A percentile compares a stretch with the other conserved stretches of the same genome.
Conservation (phyloP, 371 early-diverging fungal genomes). For the Mortierella sp. region DNA sequence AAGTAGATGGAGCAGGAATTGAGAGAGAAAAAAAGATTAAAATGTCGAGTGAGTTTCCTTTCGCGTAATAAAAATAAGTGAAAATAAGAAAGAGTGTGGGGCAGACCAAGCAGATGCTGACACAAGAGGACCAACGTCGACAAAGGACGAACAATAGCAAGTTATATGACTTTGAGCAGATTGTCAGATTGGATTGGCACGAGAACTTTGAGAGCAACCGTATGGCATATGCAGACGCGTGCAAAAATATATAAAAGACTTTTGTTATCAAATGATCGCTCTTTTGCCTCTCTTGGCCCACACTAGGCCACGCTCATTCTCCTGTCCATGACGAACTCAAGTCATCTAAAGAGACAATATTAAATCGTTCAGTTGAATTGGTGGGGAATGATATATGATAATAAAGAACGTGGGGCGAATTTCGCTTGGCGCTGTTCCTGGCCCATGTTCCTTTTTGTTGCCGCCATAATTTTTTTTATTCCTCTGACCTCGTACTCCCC, state of each 20-base stretch:
- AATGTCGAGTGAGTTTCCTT: background rate
- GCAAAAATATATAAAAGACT: background rate
- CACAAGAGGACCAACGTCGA: slow-evolving; percentile 1
- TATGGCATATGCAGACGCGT: slow-evolving; percentile 1
- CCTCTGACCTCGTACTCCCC: background rate
- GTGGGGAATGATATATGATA: no score
- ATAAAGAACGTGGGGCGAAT: background rate
- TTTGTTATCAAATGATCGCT: slow-evolving; percentile 11
- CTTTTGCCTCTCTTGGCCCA: background rate
- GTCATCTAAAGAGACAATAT: background rate
- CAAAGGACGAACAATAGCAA: background rate
- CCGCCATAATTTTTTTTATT: background rate
- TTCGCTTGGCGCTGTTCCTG: background rate
- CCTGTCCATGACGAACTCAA: background rate
- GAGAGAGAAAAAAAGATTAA: background rate
- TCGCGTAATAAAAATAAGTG: no score
- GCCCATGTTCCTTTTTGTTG: background rate
- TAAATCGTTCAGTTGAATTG: background rate
- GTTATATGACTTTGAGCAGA: background rate
- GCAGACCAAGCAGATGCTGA: background rate
- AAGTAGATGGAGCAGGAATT: background rate
- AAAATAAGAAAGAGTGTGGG: background rate
- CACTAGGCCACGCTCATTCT: no score
- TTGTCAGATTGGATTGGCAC: background rate
- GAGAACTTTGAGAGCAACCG: background rate